Evolutionary conservation across 768 basidiomycete species (phyloP).

Genomic region (Termitomyces titanicus): DNA sequence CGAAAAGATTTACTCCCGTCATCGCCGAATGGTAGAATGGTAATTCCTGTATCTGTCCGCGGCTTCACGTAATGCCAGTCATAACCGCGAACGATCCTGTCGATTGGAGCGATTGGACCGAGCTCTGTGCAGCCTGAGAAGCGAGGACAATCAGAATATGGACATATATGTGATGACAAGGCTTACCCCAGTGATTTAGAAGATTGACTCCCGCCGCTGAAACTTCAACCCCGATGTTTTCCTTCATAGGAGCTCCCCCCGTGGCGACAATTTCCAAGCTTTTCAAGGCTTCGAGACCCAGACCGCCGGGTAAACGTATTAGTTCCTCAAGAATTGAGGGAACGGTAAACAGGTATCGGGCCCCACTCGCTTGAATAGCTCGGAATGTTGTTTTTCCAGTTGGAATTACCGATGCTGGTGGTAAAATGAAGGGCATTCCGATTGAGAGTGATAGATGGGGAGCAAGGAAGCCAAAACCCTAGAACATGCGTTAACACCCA

Average conservation of each 20-base stretch:
- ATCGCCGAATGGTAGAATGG: slow-evolving; percentile 23
- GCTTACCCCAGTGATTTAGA: slow-evolving; percentile 38
- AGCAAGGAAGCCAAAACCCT: slow-evolving; percentile 37
- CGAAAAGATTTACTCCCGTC: slow-evolving; percentile 23
- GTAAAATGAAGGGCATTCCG: slow-evolving; percentile 34
- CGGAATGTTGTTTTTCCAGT: slow-evolving; percentile 27
- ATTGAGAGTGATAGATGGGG: slow-evolving; percentile 31
- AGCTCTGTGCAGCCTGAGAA: slow-evolving; percentile 31
- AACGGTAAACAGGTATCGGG: slow-evolving; percentile 32
- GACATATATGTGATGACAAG: neutral
- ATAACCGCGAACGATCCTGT: slow-evolving; percentile 24
- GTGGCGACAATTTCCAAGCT: slow-evolving; percentile 30
- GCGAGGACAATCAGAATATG: neutral
- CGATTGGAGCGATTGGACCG: slow-evolving; percentile 33
- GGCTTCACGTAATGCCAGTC: slow-evolving; percentile 37
- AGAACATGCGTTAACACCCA: neutral
- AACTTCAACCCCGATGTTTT: slow-evolving; percentile 26
- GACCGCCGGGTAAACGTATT: slow-evolving; percentile 17
- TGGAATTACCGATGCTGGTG: slow-evolving; percentile 31
- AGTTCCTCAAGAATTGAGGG: slow-evolving; percentile 39
- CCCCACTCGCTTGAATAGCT: slow-evolving; percentile 22
- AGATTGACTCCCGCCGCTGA: slow-evolving; percentile 29
- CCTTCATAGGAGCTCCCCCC: slow-evolving; percentile 39
- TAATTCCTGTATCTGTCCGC: slow-evolving; percentile 28
- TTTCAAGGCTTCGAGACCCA: slow-evolving; percentile 27